Base-by-base conservation (phyloP, 352 stramenopile genomes). In the Phytophthora cactorum region DNA sequence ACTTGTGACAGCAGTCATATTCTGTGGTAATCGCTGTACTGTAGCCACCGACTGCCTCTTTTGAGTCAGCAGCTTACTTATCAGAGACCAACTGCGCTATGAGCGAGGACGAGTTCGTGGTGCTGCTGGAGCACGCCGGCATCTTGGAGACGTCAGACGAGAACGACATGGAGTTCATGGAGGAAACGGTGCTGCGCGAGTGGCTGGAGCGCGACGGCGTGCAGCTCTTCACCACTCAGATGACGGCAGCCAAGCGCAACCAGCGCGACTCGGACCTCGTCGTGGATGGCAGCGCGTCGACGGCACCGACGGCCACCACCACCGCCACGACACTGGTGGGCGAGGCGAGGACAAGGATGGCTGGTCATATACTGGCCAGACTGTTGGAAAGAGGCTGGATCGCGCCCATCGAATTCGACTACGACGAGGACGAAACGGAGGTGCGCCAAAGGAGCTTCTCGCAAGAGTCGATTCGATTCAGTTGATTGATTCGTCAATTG, bases 71-170 rank as follows among this genome's bases (percentile, higher is more conserved):
- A 55, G 25, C 32, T 29, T 45, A 17, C 39, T 38, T 57, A 52
- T 63, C 52, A 68, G 43, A 61, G 62, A 51, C 49, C 43, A 14
- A 29, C 12, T 5, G 51, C 34, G 17, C 44, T 31, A 92, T 91
- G 82, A 93, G 82, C 68, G 86, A 95, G 63, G 86, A 95, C 73
- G 86, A 93, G 72, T 95, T 95, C 63, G 85, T 95, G 32, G 84
- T 95, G 78, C 73, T 92, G 55, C 72, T 90, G 36, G 86, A 92
- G 71, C 84, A 95, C 66, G 84, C 86, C 14, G 86, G 86, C 17
- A 79, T 95, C 53, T 77, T 92, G 22, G 86, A 94, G 59, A 78
- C 73, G 22, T 87, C 81, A 57, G 84, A 95, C 36, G 83, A 85
- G 50, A 81, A 80, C 38, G 82, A 78, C 29, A 79, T 83, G 59